Percentiles rank a stretch among this genome's conserved stretches.
Conservation (phyloP, 208 protist species). For the Willaertia magna region DNA sequence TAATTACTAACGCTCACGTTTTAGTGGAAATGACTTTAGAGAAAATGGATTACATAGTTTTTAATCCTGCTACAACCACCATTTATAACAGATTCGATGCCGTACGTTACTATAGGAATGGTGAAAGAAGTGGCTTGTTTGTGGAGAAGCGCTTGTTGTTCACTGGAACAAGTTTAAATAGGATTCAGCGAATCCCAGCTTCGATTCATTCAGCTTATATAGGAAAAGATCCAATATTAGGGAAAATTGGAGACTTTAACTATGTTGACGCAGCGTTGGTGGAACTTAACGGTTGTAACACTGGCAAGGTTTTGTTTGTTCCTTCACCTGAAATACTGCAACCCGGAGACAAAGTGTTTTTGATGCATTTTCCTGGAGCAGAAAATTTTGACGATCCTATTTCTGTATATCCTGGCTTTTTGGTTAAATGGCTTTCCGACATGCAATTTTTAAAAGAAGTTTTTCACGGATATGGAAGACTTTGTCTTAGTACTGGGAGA, state of each 20-base stretch:
- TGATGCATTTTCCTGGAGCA: neutral
- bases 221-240: neutral
- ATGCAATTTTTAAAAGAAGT: neutral
- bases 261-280: neutral
- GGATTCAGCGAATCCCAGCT: neutral
- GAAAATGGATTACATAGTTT: too few relatives aligned
- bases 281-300: neutral
- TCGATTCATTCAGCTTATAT: too few relatives aligned
- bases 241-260: neutral
- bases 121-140: too few relatives aligned
- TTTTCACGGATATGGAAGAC: neutral
- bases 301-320: neutral
- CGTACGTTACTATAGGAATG: too few relatives aligned
- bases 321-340: neutral
- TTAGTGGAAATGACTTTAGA: too few relatives aligned
- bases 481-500: neutral
- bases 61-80: too few relatives aligned
- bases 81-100: too few relatives aligned
- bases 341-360: neutral
- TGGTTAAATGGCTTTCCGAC: neutral
- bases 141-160: too few relatives aligned
- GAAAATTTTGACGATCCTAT: neutral
- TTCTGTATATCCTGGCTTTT: neutral
- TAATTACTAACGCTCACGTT: neutral
- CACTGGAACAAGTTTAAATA: too few relatives aligned